phyloP scores from a whole-genome alignment of 768 basidiomycete genomes.

The Boletus vinaceobasis region DNA sequence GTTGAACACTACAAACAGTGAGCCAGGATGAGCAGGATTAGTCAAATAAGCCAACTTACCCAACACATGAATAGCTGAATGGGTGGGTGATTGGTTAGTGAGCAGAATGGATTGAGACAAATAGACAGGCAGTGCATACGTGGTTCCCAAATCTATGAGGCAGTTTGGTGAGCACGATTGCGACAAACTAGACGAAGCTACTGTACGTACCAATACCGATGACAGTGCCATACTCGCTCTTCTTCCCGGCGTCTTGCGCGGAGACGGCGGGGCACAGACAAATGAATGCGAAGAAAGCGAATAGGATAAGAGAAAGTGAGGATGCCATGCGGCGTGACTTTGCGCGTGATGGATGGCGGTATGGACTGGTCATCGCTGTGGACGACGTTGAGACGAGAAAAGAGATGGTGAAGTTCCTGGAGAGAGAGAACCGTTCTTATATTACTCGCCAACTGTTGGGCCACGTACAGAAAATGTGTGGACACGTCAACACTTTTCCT shows the following conservation, averaged over 20 bases:
- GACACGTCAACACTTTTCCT: slow-evolving; percentile 31
- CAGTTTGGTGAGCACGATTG: slow-evolving; percentile 1
- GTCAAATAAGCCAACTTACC: slow-evolving; percentile 46
- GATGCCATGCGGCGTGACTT: slow-evolving; percentile 54
- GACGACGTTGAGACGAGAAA: slow-evolving; percentile 12
- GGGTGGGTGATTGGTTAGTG: slow-evolving; percentile 20
- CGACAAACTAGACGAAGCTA: accelerated
- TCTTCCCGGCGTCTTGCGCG: slow-evolving; percentile 56
- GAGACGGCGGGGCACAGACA: slow-evolving; percentile 63
- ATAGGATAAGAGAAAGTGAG: slow-evolving; percentile 55
- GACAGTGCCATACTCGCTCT: slow-evolving; percentile 81
- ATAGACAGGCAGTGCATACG: slow-evolving; percentile 42
- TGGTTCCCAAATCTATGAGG: slow-evolving; percentile 81
- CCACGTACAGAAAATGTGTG: slow-evolving; percentile 27
- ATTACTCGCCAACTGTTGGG: slow-evolving; percentile 8
- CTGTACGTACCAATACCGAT: slow-evolving; percentile 79
- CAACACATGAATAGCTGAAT: slow-evolving; percentile 89
- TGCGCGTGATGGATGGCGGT: slow-evolving; percentile 49
- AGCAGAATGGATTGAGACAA: not conserved
- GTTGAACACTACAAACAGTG: slow-evolving; percentile 58
- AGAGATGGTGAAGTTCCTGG: slow-evolving; percentile 2
- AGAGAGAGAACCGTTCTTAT: slow-evolving; percentile 17
- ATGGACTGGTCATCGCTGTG: slow-evolving; percentile 27
- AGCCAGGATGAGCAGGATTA: not conserved
- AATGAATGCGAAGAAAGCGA: slow-evolving; percentile 69